Evolutionary conservation across 2,329 filamentous ascomycete species (phyloP), one percentile per base, ranked within the genome.

Genomic region (Grosmannia huntii): DNA sequence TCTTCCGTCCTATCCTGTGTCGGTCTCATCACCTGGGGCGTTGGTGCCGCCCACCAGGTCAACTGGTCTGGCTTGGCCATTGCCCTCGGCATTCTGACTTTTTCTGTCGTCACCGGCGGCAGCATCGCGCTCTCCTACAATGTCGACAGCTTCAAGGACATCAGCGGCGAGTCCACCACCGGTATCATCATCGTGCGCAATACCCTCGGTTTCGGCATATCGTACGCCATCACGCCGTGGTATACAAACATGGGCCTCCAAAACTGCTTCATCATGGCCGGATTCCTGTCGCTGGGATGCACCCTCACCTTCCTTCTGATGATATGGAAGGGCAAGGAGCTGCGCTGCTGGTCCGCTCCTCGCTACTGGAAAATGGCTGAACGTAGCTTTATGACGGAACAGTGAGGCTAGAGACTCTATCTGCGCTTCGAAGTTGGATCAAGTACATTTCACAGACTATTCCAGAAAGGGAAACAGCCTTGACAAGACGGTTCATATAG

Each of bases 21-120:
- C 2, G 73, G 72, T 1, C 67, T 78, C 21, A 71, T 78, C 54
- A 62, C 76, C 4, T 78, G 75, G 75, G 76, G 76, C 38, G 74
- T 78, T 0, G 76, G 76, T 5, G 73, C 74, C 3, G 70, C 70
- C 50, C 65, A 72, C 56, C 55, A 65, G 4, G 63, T 75, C 5
- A 73, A 75, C 55, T 76, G 72, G 71, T 68, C 71, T 44, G 73
- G 72, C 9, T 67, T 71, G 25, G 66, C 73, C 5, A 64, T 73
- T 53, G 72, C 70, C 0, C 70, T 75, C 64, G 73, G 72, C 25
- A 68, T 73, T 44, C 67, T 75, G 5, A 70, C 70, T 3, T 66
- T 70, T 57, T 70, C 71, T 19, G 70, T 69, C 53, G 70, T 71
- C 5, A 62, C 73, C n/a, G 73, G 72, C 16, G 64, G 72, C 12